These are phyloP conservation scores for Phaffomyces thermotolerans DNA, from an alignment of 805 yeast species.

Conservation along the genomic window DNA sequence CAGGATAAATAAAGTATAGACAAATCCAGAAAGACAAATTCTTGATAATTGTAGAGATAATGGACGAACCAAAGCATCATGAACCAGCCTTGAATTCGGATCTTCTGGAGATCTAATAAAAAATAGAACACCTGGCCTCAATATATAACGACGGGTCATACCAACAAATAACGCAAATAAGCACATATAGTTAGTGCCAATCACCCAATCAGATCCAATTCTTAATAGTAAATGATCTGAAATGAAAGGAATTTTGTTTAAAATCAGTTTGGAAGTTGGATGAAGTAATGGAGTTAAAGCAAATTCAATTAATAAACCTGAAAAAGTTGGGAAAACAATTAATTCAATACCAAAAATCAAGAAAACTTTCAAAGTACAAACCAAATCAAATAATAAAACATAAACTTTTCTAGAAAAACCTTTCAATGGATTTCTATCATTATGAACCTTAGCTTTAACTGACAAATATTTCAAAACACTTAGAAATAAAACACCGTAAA, in stretches of 20 bases:
- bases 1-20: slow-evolving; percentile 65
- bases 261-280: slow-evolving; percentile 1
- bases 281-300: slow-evolving; percentile 54
- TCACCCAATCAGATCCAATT: slow-evolving; percentile 38
- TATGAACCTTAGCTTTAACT: slow-evolving; percentile 18
- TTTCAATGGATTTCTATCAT: slow-evolving; percentile 36
- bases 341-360: slow-evolving; percentile 71
- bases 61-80: slow-evolving; percentile 79
- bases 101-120: slow-evolving; percentile 94
- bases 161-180: slow-evolving; percentile 81
- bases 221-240: neutral
- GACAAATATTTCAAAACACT: slow-evolving; percentile 27
- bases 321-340: slow-evolving; percentile 76
- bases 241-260: slow-evolving; percentile 1
- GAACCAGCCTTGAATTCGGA: slow-evolving; percentile 78
- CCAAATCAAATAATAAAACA: slow-evolving; percentile 44
- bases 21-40: slow-evolving; percentile 62
- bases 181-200: slow-evolving; percentile 84
- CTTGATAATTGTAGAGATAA: slow-evolving; percentile 65
- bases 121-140: slow-evolving; percentile 84
- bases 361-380: slow-evolving; percentile 67
- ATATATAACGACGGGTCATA: slow-evolving; percentile 62
- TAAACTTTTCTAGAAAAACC: slow-evolving; percentile 47
- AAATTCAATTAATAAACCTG: slow-evolving; percentile 73
- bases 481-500: slow-evolving; percentile 26